These are phyloP conservation scores for Pythium chondricola DNA, from an alignment of 352 stramenopile genomes.

Conservation along the genomic window DNA sequence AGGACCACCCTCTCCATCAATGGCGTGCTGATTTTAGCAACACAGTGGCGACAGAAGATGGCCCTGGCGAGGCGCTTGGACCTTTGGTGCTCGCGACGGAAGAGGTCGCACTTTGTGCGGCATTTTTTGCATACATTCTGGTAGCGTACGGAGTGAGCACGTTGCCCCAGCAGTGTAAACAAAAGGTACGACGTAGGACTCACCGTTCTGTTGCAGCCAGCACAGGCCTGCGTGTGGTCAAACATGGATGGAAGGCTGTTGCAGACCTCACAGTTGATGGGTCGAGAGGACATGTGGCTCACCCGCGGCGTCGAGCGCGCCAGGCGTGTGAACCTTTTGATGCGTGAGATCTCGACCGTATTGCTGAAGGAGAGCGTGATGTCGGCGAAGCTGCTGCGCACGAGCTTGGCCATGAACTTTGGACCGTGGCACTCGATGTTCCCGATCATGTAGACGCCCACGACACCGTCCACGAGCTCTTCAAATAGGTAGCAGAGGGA, in stretches of 20 bases:
- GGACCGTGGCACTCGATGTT: constrained; percentile 4
- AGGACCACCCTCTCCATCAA: too few species aligned
- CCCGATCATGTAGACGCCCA: constrained; percentile 21
- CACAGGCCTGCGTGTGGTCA: constrained; percentile 8
- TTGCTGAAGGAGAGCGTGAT: constrained; percentile 8
- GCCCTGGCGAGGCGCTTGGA: constrained; percentile 2
- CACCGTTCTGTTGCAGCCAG: constrained; percentile 15
- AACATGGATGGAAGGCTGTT: constrained; percentile 11
- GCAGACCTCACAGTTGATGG: constrained; percentile 13
- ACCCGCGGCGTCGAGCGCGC: neutral
- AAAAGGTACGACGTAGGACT: neutral
- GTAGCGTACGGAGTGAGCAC: neutral
- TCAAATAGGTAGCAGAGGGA: constrained; percentile 24
- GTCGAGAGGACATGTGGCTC: neutral
- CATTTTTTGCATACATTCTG: constrained; percentile 19
- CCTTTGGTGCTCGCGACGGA: constrained; percentile 3
- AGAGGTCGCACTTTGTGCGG: constrained; percentile 2
- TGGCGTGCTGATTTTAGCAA: constrained; percentile 1
- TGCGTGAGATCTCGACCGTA: constrained; percentile 1
- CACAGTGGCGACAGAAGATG: constrained; percentile 13
- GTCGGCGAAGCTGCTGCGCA: constrained; percentile 12
- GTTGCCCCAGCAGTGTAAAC: too few species aligned
- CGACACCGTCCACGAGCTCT: constrained; percentile 10
- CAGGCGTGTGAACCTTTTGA: constrained; percentile 11
- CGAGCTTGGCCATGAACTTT: constrained; percentile 7